Base-by-base conservation (phyloP, 352 stramenopile species). In the Pythium coloratum region DNA sequence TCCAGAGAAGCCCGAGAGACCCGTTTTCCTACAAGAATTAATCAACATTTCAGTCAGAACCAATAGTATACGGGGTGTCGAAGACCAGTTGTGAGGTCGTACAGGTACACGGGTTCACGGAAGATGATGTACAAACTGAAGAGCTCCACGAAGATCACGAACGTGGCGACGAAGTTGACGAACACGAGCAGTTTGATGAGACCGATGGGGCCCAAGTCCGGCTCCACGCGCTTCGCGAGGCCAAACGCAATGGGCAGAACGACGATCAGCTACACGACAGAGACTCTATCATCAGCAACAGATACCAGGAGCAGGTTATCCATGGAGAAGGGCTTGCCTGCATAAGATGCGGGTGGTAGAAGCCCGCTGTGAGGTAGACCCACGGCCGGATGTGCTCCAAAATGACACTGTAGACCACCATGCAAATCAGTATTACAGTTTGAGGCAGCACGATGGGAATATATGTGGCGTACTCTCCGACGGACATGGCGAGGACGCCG, bases 121-220 rank as follows among this genome's bases (percentile, higher is more conserved):
- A 93, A 89, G 56, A 96, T 71, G 44, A 96, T 89, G 72, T 94
- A 96, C 44, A 96, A 66, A 38, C 75, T 72, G 58, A 96, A 94
- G 42, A 94, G 78, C 64, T 92, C 78, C 33, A 88, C 71, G 59
- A 96, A 96, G 40, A 94, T 77, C 64, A 90, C 50, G 18, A 92
- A 67, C n/a, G 73, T 88, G 32, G 86, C 76, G 44, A 88, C 67
- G 20, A 75, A 85, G 63, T 93, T 91, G 38, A 84, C 84, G 40
- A 95, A 92, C 18, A 92, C 64, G 30, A 96, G 66, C 70, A 96
- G 58, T 30, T 86, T 85, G 42, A 83, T 65, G 36, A 94, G 61
- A 46, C 86, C 83, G 1, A 88, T 26, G 13, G 84, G 64, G 1
- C 88, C 88, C 7, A 96, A 67, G 44, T 89, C 75, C 2, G 80